Base-by-base conservation (phyloP, 2,329 filamentous ascomycete genomes). In the Pezicula neosporulosa region DNA sequence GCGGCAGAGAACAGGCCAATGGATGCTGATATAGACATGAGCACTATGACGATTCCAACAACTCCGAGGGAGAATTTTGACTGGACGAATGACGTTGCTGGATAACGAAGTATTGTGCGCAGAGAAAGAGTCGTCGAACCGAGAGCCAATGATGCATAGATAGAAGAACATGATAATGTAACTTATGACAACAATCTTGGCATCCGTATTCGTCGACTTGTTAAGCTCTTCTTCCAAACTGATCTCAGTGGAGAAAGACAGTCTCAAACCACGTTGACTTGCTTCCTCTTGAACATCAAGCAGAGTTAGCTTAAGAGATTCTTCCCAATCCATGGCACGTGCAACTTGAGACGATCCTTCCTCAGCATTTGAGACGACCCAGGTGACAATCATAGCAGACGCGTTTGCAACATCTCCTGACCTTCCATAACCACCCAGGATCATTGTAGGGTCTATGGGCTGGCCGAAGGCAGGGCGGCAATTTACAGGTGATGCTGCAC, bases 91-190 rank as follows among this genome's bases (percentile, higher is more conserved):
- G 90, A 85, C 47, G 90, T 86, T 12, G 89, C 82, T 1, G 93
- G 92, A 64, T 96, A 96, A 48, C 82, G 82, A 45, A 96, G 71
- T 43, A 97, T 73, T 51, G 93, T 88, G 60, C 81, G 82, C 52
- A 92, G 73, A 1, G 86, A 89, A 51, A 96, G 76, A 6, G 88
- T 91, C 0, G 89, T 94, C 1, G 92, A 96, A 1, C 94, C 94
- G 0, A 99, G 77, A 0, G 94, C 92, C 48, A 99, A 73, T 6
- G 93, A 97, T 4, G 92, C 94, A 66, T 99, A 99, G 56, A 66
- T 99, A 99, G 56, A 99, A 73, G 70, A 99, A 99, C 94, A 99
- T 99, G 74, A 97, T 90, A 57, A 97, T 80, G 72, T 99, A 99
- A 77, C 93, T 97, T 70, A 99, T 87, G 49, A 93, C 83, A 21